A percentile compares a stretch with the other conserved stretches of the same genome.
These are phyloP conservation scores for Anacardium occidentale DNA, from an alignment of 345 rosid species.

Conservation along the genomic window DNA sequence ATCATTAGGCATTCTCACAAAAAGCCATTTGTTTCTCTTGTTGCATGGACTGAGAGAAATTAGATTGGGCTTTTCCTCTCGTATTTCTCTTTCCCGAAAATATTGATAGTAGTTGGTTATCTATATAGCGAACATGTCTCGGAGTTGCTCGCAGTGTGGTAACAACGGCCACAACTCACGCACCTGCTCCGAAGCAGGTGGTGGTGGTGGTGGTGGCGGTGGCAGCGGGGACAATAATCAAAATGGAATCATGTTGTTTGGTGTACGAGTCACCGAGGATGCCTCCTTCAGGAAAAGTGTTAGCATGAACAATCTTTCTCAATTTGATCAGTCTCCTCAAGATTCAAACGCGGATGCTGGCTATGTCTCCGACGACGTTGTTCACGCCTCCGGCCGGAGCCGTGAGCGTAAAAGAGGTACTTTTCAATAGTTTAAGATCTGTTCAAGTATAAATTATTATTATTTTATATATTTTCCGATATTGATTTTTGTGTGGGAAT, in stretches of 20 bases:
- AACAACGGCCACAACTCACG: slow-evolving; percentile 69
- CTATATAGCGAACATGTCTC: slow-evolving; percentile 32
- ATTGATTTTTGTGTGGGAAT: neutral
- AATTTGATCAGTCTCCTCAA: slow-evolving; percentile 49
- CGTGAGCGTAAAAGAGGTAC: slow-evolving; percentile 79
- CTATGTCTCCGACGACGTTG: slow-evolving; percentile 72
- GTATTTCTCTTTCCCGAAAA: neutral
- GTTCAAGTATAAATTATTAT: neutral
- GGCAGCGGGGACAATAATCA: slow-evolving; percentile 24
- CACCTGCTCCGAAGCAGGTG: slow-evolving; percentile 37
- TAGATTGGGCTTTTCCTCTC: neutral
- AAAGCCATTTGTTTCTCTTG: neutral
- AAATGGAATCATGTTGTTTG: slow-evolving; percentile 68
- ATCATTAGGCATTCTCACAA: neutral
- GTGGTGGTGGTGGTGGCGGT: slow-evolving; percentile 9
- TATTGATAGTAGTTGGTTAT: neutral
- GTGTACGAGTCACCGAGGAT: slow-evolving; percentile 61
- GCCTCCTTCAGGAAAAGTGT: slow-evolving; percentile 58
- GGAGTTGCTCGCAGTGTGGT: slow-evolving; percentile 68
- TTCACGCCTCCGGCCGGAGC: slow-evolving; percentile 58
- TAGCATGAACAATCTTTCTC: slow-evolving; percentile 70
- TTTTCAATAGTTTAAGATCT: neutral
- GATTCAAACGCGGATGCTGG: slow-evolving; percentile 54
- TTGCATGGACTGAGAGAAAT: slow-evolving; percentile 2
- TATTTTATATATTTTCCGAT: neutral